A percentile compares a stretch with the other conserved stretches of the same genome.
Evolutionary conservation across 805 yeast species (phyloP).

Genomic region (Teunomyces kruisii): DNA sequence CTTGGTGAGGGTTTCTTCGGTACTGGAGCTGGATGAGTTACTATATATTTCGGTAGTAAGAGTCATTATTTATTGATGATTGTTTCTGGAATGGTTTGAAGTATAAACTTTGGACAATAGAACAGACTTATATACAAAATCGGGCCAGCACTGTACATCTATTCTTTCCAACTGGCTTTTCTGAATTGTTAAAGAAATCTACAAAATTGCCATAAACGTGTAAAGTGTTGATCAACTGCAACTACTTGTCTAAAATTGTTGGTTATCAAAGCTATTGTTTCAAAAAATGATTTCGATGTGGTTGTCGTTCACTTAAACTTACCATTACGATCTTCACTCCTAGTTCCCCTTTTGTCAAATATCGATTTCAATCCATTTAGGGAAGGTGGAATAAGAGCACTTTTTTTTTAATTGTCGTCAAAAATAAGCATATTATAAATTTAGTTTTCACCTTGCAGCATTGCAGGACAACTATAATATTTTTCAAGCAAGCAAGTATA

Average conservation of each 20-base stretch:
- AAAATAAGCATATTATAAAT: neutral
- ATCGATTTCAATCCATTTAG: neutral
- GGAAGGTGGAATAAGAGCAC: neutral
- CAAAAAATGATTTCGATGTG: neutral
- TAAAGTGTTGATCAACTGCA: too few species aligned
- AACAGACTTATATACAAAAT: neutral
- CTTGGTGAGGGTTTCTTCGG: neutral
- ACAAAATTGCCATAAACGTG: too few species aligned
- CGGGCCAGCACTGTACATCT: neutral
- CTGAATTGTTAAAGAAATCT: too few species aligned
- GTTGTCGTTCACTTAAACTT: neutral
- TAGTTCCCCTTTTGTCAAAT: neutral
- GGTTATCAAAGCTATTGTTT: neutral
- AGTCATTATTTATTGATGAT: neutral
- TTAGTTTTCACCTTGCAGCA: neutral
- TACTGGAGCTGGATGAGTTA: conserved; percentile 4
- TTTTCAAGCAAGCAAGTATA: neutral
- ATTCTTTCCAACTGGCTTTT: neutral
- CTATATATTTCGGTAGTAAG: neutral
- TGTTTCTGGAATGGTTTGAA: too few species aligned
- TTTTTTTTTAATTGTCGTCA: neutral
- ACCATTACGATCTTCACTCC: neutral
- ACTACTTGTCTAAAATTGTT: neutral
- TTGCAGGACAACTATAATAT: neutral
- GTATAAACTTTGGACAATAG: neutral